Evolutionary conservation across 495 filamentous ascomycete genomes (phyloP).

Genomic region (Tuber borchii): DNA sequence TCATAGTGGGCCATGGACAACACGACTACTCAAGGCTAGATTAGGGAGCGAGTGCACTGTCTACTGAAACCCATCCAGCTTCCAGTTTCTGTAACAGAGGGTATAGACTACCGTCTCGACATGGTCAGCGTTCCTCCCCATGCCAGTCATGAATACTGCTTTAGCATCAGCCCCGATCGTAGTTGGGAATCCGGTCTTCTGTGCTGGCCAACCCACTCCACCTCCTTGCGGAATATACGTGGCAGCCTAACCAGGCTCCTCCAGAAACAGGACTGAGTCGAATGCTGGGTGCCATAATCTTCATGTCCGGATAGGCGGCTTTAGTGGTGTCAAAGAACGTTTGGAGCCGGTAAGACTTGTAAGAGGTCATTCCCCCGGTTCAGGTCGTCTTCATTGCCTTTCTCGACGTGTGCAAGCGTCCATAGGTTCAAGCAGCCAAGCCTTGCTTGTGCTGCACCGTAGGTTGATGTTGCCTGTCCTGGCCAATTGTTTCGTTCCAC

Average conservation of each 20-base stretch:
- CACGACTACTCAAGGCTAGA: no score
- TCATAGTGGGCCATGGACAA: not conserved
- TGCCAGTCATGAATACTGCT: constrained; percentile 13
- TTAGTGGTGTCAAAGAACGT: constrained; percentile 50
- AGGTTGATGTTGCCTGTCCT: constrained; percentile 44
- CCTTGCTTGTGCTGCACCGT: constrained; percentile 47
- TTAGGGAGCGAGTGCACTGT: constrained; percentile 11
- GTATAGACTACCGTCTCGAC: constrained; percentile 43
- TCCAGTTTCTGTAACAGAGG: constrained; percentile 45
- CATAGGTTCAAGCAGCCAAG: constrained; percentile 49
- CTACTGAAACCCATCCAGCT: constrained; percentile 48
- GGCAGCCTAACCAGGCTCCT: constrained; percentile 45
- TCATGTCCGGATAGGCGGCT: constrained; percentile 49
- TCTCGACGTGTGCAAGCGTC: constrained; percentile 49
- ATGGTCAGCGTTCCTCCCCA: constrained; percentile 43
- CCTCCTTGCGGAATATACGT: constrained; percentile 17
- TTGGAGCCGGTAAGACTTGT: constrained; percentile 47
- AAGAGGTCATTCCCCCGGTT: constrained; percentile 43
- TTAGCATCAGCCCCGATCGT: constrained; percentile 8
- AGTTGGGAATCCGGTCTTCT: constrained; percentile 11
- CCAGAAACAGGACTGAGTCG: constrained; percentile 45
- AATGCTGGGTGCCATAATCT: constrained; percentile 47
- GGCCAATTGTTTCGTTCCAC: constrained; percentile 53
- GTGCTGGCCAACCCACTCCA: constrained; percentile 7
- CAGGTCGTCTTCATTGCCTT: constrained; percentile 52